These are phyloP conservation scores for Begonia masoniana DNA, from an alignment of 306 rosid species.

Conservation along the genomic window DNA sequence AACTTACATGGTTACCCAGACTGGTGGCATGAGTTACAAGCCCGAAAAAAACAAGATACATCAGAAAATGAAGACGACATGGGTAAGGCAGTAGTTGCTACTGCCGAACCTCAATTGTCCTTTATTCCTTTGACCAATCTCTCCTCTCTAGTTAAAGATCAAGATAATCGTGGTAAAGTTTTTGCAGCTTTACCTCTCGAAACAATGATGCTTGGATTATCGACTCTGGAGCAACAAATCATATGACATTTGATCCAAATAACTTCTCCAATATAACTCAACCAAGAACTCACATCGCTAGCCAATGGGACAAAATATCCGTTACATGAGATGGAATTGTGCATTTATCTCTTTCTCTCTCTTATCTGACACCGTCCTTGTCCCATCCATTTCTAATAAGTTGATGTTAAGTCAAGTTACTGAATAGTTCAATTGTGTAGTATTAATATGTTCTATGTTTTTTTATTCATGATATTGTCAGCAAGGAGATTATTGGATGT, in stretches of 20 bases:
- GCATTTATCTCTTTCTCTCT: neutral
- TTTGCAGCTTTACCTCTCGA: neutral
- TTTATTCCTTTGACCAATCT: neutral
- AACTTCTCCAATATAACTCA: neutral
- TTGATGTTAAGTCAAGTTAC: constrained; percentile 2
- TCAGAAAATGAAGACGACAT: neutral
- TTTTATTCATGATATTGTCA: constrained; percentile 7
- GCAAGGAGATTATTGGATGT: constrained; percentile 4
- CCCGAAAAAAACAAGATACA: neutral
- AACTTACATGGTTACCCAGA: constrained; percentile 4
- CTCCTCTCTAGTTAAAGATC: neutral
- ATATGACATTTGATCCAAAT: constrained; percentile 1
- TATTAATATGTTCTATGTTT: constrained; percentile 1
- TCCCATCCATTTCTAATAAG: constrained; percentile 5
- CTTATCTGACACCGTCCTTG: neutral
- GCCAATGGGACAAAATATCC: neutral
- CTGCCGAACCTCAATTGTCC: neutral
- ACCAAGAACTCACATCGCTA: neutral
- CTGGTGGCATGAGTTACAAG: neutral
- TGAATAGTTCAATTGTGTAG: neutral
- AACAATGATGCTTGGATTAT: neutral
- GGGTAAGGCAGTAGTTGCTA: neutral
- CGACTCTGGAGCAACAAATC: neutral
- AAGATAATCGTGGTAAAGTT: neutral
- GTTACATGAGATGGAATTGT: neutral